Percentiles rank a stretch among this genome's conserved stretches.
Conservation (phyloP, 352 stramenopile genomes). For the Phytopythium ostracodes region DNA sequence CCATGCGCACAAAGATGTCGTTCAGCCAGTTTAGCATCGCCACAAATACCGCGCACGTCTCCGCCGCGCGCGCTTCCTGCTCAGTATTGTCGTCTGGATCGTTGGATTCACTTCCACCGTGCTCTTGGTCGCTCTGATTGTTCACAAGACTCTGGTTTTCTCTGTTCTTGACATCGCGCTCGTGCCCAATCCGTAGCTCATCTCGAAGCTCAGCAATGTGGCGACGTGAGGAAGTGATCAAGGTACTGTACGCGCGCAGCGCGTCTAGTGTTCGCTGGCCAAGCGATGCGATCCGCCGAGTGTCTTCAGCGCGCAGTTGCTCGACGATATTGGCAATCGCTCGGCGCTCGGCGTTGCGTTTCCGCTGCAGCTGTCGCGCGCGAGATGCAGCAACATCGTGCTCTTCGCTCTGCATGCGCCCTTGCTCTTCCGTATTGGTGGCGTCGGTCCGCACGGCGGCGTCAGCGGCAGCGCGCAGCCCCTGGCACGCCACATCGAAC, state of each 20-base stretch:
- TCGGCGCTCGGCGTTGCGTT: conserved; percentile 21
- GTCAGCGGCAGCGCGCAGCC: not conserved
- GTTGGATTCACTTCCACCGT: not conserved
- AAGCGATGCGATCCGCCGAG: conserved; percentile 25
- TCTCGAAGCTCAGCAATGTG: conserved; percentile 17
- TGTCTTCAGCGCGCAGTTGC: conserved; percentile 29
- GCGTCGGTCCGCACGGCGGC: not conserved
- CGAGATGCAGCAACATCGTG: not conserved
- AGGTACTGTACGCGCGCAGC: conserved; percentile 19
- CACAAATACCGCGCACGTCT: conserved; percentile 17
- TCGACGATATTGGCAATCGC: conserved; percentile 30
- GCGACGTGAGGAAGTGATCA: conserved; percentile 10
- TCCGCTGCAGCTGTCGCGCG: conserved; percentile 14
- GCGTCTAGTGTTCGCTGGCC: conserved; percentile 14
- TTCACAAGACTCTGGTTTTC: not conserved
- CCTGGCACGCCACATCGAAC: conserved; percentile 21
- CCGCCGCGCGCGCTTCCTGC: conserved; percentile 7
- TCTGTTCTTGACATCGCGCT: not conserved
- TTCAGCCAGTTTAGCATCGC: conserved; percentile 41
- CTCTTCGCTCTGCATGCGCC: not conserved
- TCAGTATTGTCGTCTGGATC: conserved; percentile 1
- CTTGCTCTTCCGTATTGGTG: conserved; percentile 5
- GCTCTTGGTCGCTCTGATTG: not conserved
- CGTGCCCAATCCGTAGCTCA: conserved; percentile 6
- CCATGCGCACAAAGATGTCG: conserved; percentile 30